Conservation (phyloP, 2,329 filamentous ascomycete genomes). For the Thermoascus crustaceus region DNA sequence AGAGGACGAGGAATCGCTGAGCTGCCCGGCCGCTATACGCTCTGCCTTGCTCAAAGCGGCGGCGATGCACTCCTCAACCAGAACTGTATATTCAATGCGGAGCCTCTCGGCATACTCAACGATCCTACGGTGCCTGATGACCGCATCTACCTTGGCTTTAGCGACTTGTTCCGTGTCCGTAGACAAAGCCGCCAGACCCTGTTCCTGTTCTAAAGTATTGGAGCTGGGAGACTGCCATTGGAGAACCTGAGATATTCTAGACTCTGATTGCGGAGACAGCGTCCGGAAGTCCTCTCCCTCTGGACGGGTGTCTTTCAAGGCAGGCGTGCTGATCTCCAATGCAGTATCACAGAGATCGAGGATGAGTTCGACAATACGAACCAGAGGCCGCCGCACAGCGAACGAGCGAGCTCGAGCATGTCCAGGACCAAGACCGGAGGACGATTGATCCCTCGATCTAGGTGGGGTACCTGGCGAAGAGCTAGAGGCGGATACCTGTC, state of each 20-base stretch:
- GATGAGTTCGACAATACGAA: slow-evolving; percentile 87
- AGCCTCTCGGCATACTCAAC: slow-evolving; percentile 96
- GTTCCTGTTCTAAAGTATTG: slow-evolving; percentile 86
- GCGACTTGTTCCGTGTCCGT: slow-evolving; percentile 80
- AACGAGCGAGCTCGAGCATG: slow-evolving; percentile 80
- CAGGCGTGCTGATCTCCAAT: slow-evolving; percentile 86
- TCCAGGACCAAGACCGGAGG: slow-evolving; percentile 59
- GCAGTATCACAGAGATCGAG: slow-evolving; percentile 94
- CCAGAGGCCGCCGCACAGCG: slow-evolving; percentile 78
- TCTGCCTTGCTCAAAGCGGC: slow-evolving; percentile 85
- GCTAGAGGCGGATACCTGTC: slow-evolving; percentile 61
- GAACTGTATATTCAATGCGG: slow-evolving; percentile 80
- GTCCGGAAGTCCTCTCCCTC: slow-evolving; percentile 71
- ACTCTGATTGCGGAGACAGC: slow-evolving; percentile 92
- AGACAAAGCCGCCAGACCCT: slow-evolving; percentile 79
- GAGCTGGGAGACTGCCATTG: slow-evolving; percentile 95
- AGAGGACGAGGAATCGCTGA: slow-evolving; percentile 66
- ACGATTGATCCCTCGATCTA: slow-evolving; percentile 61
- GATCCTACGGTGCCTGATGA: slow-evolving; percentile 82
- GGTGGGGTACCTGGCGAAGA: slow-evolving; percentile 58
- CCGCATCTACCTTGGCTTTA: slow-evolving; percentile 83
- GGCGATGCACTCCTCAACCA: slow-evolving; percentile 93
- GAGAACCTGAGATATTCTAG: slow-evolving; percentile 82
- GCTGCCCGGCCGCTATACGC: slow-evolving; percentile 72
- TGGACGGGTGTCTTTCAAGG: slow-evolving; percentile 73